Base-by-base conservation (phyloP, 164 flowering plant genomes). In the Malania oleifera region DNA sequence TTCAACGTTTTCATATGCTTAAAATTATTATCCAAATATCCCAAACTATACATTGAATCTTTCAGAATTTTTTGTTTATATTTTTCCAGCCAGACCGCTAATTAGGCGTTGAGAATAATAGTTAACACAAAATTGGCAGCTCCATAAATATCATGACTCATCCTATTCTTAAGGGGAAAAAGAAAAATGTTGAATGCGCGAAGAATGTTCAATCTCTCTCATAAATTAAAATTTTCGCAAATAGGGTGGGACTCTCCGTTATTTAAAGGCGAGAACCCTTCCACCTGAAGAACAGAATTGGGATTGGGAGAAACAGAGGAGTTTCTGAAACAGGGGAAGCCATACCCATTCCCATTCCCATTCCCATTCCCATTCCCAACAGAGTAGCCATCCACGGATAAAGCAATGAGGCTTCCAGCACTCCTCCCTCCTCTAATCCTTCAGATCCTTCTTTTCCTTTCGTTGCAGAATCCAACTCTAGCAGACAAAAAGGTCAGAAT, bases 401-500 rank as follows among this genome's bases (percentile, higher is more conserved):
- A 24, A 67, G 38, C 19, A 51, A 74, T 77, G 77, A 52, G 44
- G 63, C 18, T 52, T 45, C 65, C 75, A n/a, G n/a, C n/a, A 1
- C 1, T 54, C 40, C 20, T 29, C 37, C 20, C 44, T 62, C 39
- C 46, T 39, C 23, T 54, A 18, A 63, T 71, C 58, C 49, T 73
- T 1, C 49, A 66, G 14, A 0, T 77, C 29, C 39, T 72, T 38
- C 57, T 67, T 49, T 54, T 75, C 61, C 63, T 59, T 60, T 59
- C 71, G 28, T 70, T 77, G 58, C 75, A 62, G 52, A 65, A 31
- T 18, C 78, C 84, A 55, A 52, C 71, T 31, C 57, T 67, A 69
- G 79, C 86, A 24, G 26, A 27, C 31, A 60, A 74, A 67, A 79
- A 75, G 83, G 88, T 60, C 56, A 69, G 78, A 66, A 59, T 61